Percentiles rank a stretch among this genome's conserved stretches.
Evolutionary conservation across 495 filamentous ascomycete genomes (phyloP).

Genomic region (Platismatia glauca): DNA sequence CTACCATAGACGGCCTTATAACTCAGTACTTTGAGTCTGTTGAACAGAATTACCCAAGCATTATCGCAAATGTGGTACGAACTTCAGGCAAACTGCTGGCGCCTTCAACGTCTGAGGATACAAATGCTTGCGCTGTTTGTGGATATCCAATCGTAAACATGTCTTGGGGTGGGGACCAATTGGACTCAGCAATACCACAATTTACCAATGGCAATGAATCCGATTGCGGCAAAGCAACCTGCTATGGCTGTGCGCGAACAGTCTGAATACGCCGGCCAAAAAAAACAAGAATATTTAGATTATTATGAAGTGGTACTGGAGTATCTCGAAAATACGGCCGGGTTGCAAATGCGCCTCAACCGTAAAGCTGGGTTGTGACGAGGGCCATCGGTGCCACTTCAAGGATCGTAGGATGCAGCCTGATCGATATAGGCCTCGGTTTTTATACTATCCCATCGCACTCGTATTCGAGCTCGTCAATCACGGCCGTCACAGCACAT

Average conservation of each 20-base stretch:
- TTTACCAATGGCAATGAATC: background rate
- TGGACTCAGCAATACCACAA: background rate
- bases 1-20: conserved; percentile 89
- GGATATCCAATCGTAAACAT: conserved; percentile 34
- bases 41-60: conserved; percentile 78
- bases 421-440: background rate
- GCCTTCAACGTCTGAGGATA: conserved; percentile 6
- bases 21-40: conserved; percentile 77
- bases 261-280: background rate
- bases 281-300: background rate
- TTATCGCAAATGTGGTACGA: conserved; percentile 88
- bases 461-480: background rate
- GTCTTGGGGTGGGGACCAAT: conserved; percentile 34
- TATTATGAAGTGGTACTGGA: too few species aligned
- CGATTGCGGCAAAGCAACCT: conserved; percentile 31
- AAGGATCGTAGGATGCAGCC: background rate
- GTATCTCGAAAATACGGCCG: too few species aligned
- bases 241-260: conserved; percentile 53
- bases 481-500: too few species aligned
- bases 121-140: conserved; percentile 34
- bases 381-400: background rate
- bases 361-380: background rate
- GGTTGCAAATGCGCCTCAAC: too few species aligned
- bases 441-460: background rate
- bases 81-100: conserved; percentile 67